Percentiles rank a stretch among this genome's conserved stretches.
Conservation (phyloP, 371 early-diverging fungal genomes). For the Nematocida sp. region DNA sequence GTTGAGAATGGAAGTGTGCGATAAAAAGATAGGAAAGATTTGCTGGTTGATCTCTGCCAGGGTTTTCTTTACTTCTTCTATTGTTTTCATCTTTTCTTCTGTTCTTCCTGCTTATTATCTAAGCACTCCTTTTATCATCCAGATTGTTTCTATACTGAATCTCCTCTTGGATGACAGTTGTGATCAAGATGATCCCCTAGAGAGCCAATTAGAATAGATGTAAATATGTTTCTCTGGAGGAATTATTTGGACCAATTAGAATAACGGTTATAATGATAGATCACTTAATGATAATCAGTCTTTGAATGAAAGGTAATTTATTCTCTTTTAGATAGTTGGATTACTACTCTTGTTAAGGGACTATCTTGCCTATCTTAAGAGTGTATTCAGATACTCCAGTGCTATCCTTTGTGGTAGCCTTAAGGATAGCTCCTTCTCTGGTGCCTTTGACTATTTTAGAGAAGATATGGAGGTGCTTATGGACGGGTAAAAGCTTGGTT, state of each 20-base stretch:
- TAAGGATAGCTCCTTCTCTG: conserved; percentile 37
- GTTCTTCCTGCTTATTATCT: too few relatives aligned
- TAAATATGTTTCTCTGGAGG: too few relatives aligned
- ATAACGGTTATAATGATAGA: too few relatives aligned
- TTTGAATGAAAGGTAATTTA: too few relatives aligned
- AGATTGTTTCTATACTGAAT: too few relatives aligned
- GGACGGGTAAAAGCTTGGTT: not conserved
- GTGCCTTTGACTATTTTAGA: conserved; percentile 2
- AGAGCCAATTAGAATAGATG: too few relatives aligned
- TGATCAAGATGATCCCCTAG: too few relatives aligned
- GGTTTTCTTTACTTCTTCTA: not conserved
- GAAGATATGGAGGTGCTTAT: conserved; percentile 19
- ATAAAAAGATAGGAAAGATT: conserved; percentile 1
- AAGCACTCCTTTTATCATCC: too few relatives aligned
- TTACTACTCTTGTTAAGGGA: not conserved
- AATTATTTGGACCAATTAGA: too few relatives aligned
- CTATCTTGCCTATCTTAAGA: conserved; percentile 25
- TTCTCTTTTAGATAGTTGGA: not conserved
- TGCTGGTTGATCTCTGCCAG: not conserved
- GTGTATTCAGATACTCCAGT: not conserved
- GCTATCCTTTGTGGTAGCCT: not conserved
- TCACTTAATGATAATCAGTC: too few relatives aligned
- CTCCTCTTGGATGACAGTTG: too few relatives aligned
- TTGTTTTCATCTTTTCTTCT: not conserved
- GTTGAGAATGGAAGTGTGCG: not conserved